phyloP scores from a whole-genome alignment of 164 flowering plant genomes.

The Cinnamomum chago region DNA sequence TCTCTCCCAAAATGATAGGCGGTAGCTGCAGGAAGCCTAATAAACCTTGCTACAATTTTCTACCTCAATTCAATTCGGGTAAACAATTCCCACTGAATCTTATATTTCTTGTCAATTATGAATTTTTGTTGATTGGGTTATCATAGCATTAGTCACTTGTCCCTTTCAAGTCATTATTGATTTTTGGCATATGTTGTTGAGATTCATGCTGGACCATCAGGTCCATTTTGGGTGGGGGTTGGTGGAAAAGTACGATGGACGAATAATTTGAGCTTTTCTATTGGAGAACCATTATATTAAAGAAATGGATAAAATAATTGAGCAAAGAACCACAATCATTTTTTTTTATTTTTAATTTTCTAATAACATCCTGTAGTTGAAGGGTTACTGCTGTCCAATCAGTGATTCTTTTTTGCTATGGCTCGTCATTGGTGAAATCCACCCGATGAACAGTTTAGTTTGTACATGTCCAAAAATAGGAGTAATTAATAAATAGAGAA shows the following conservation, averaged over 20 bases:
- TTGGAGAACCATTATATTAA: not conserved
- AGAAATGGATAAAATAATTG: not conserved
- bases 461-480: no score
- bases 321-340: not conserved
- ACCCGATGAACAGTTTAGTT: not conserved
- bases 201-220: not conserved
- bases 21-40: conserved; percentile 84
- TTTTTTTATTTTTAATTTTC: not conserved
- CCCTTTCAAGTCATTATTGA: no score
- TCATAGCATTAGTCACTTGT: not conserved
- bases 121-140: no score
- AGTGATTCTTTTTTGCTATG: not conserved
- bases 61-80: conserved; percentile 75
- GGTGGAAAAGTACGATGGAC: not conserved
- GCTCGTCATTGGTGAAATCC: not conserved
- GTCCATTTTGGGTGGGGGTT: not conserved
- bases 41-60: conserved; percentile 86
- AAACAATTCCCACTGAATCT: conserved; percentile 22
- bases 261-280: not conserved
- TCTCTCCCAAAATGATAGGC: conserved; percentile 44
- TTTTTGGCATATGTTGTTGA: not conserved
- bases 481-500: no score
- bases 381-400: not conserved
- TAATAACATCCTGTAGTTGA: not conserved
- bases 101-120: not conserved